These are phyloP conservation scores for Claviceps quebecensis DNA, from an alignment of 2,329 filamentous ascomycete species.

Conservation along the genomic window DNA sequence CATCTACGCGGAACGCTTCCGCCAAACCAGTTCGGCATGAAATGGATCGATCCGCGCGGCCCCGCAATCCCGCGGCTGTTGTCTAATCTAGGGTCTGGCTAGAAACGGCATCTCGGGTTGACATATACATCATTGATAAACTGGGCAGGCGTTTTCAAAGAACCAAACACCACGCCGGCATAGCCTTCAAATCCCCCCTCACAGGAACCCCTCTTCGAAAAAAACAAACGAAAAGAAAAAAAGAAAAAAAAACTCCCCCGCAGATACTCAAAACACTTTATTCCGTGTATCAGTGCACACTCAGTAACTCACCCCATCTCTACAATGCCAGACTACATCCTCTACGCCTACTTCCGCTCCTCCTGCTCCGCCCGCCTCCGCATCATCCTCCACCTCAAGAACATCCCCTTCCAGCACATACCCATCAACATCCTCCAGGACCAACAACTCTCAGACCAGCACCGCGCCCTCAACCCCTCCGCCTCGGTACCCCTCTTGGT, in stretches of 20 bases:
- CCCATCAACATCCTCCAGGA: constrained; percentile 39
- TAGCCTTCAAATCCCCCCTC: too few species aligned
- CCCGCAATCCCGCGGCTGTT: too few species aligned
- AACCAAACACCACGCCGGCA: too few species aligned
- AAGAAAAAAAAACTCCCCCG: background rate
- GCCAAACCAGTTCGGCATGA: too few species aligned
- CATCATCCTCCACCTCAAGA: constrained; percentile 43
- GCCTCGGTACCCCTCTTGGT: constrained; percentile 40
- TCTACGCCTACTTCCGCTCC: constrained; percentile 49
- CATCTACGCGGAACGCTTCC: too few species aligned
- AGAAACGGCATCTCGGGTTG: too few species aligned
- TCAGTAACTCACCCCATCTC: background rate
- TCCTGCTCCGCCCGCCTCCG: constrained; percentile 48
- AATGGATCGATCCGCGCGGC: too few species aligned
- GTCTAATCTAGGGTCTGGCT: too few species aligned
- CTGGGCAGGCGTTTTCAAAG: too few species aligned
- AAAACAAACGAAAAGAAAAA: background rate
- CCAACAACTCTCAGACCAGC: constrained; percentile 32
- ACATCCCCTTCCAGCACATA: constrained; percentile 30
- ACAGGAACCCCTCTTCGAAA: background rate
- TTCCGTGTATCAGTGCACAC: too few species aligned
- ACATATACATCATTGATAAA: too few species aligned
- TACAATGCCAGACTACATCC: constrained; percentile 17
- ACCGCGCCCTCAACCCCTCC: constrained; percentile 38
- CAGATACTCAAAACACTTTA: background rate